phyloP scores from a whole-genome alignment of 306 rosid genomes.

The Inga laurina region DNA sequence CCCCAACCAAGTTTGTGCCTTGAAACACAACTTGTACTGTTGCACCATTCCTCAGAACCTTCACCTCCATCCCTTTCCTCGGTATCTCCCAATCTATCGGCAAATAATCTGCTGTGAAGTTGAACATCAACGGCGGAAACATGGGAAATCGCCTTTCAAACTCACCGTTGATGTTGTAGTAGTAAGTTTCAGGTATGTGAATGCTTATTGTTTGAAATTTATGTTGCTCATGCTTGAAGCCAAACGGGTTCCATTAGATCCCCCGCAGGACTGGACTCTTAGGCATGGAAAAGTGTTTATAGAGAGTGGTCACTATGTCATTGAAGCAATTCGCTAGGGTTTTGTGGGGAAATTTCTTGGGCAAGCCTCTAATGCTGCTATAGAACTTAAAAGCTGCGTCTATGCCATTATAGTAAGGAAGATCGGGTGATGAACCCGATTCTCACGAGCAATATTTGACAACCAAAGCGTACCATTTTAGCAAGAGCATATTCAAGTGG shows the following conservation, averaged over 20 bases:
- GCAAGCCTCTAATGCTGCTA: slow-evolving; percentile 35
- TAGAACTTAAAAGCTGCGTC: slow-evolving; percentile 31
- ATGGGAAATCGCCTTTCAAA: slow-evolving; percentile 37
- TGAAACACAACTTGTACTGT: slow-evolving; percentile 48
- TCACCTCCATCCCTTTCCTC: slow-evolving; percentile 48
- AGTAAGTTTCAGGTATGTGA: slow-evolving; percentile 55
- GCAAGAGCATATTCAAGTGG: too few relatives aligned
- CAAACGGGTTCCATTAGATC: slow-evolving; percentile 45
- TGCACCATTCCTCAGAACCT: slow-evolving; percentile 40
- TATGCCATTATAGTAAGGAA: slow-evolving; percentile 39
- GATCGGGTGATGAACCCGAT: slow-evolving; percentile 9
- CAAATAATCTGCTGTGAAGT: slow-evolving; percentile 42
- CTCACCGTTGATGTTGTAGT: slow-evolving; percentile 42
- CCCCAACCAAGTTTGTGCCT: slow-evolving; percentile 51
- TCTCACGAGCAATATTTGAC: too few relatives aligned
- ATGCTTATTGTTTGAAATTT: slow-evolving; percentile 38
- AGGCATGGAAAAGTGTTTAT: slow-evolving; percentile 39
- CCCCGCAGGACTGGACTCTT: slow-evolving; percentile 38
- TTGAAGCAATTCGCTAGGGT: slow-evolving; percentile 47
- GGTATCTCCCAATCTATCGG: slow-evolving; percentile 36
- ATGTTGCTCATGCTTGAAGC: slow-evolving; percentile 55
- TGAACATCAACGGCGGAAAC: slow-evolving; percentile 42
- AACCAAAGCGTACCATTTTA: too few relatives aligned
- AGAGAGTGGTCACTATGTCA: slow-evolving; percentile 34
- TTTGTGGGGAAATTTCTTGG: slow-evolving; percentile 26